Percentiles rank a stretch among this genome's conserved stretches.
Evolutionary conservation across 805 yeast species (phyloP).

Genomic region (Saccharomycopsis sp.): DNA sequence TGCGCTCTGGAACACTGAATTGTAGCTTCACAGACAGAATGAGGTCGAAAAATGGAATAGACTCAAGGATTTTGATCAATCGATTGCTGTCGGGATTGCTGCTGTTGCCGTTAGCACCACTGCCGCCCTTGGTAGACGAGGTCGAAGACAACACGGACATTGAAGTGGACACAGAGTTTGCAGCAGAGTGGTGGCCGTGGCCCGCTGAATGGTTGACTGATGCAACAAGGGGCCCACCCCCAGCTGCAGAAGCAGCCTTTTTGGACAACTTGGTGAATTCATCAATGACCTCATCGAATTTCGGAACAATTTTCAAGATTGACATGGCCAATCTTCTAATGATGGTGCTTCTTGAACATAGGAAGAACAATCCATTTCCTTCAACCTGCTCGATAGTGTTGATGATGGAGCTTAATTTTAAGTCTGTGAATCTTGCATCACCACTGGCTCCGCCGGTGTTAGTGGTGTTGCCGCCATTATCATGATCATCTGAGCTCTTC

Average conservation of each 20-base stretch:
- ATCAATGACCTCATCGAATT: slow-evolving; percentile 75
- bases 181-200: not conserved
- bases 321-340: slow-evolving; percentile 69
- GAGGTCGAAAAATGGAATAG: slow-evolving; percentile 55
- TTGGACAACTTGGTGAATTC: too few species aligned
- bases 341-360: slow-evolving; percentile 77
- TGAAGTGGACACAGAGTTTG: too few species aligned
- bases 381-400: slow-evolving; percentile 91
- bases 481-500: slow-evolving; percentile 24
- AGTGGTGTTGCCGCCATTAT: slow-evolving; percentile 23
- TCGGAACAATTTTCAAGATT: slow-evolving; percentile 69
- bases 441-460: slow-evolving; percentile 23
- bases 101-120: slow-evolving; percentile 55
- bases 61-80: slow-evolving; percentile 66
- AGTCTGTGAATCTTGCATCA: slow-evolving; percentile 38
- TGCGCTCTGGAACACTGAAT: slow-evolving; percentile 68
- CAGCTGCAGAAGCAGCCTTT: not conserved
- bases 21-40: slow-evolving; percentile 40
- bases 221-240: too few species aligned
- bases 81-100: too few species aligned
- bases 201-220: too few species aligned
- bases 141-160: too few species aligned
- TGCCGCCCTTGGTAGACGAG: too few species aligned
- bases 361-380: slow-evolving; percentile 87
- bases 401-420: slow-evolving; percentile 70